Conservation (phyloP, 2,329 filamentous ascomycete species). For the Zasmidium angulare region DNA sequence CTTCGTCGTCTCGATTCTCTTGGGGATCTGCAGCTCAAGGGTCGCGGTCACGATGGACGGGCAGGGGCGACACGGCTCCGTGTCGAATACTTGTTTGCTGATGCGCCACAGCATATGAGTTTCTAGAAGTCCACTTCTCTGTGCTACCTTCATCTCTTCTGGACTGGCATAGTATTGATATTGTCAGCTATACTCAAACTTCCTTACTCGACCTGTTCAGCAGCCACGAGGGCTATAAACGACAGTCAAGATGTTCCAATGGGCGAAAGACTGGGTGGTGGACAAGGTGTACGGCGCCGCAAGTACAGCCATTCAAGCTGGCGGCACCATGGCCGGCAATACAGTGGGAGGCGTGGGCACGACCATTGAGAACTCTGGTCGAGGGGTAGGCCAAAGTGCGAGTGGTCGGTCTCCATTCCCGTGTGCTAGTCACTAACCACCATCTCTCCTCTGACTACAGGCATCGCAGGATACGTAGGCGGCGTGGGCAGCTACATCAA, state of each 20-base stretch:
- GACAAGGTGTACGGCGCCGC: constrained; percentile 35
- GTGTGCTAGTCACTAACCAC: neutral
- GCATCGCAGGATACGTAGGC: constrained; percentile 34
- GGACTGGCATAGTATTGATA: too few species aligned
- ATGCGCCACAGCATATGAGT: neutral
- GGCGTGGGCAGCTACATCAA: constrained; percentile 38
- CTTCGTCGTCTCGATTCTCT: neutral
- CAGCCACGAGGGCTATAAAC: neutral
- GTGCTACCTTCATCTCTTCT: neutral
- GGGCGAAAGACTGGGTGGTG: constrained; percentile 32
- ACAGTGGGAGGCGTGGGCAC: constrained; percentile 37
- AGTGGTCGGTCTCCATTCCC: constrained; percentile 17
- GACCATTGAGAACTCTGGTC: constrained; percentile 35
- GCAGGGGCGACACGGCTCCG: neutral
- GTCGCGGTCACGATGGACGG: neutral
- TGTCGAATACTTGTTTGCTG: neutral
- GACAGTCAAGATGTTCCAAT: constrained; percentile 20
- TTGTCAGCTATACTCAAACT: too few species aligned
- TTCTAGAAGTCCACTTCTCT: neutral
- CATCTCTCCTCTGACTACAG: constrained; percentile 26
- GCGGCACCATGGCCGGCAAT: constrained; percentile 39
- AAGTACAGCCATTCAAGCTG: constrained; percentile 36
- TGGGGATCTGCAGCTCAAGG: neutral
- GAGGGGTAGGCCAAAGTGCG: constrained; percentile 35
- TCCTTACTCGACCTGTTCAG: neutral